Percentiles rank a stretch among this genome's conserved stretches.
phyloP scores from a whole-genome alignment of 345 rosid species.

The Lumnitzera racemosa region DNA sequence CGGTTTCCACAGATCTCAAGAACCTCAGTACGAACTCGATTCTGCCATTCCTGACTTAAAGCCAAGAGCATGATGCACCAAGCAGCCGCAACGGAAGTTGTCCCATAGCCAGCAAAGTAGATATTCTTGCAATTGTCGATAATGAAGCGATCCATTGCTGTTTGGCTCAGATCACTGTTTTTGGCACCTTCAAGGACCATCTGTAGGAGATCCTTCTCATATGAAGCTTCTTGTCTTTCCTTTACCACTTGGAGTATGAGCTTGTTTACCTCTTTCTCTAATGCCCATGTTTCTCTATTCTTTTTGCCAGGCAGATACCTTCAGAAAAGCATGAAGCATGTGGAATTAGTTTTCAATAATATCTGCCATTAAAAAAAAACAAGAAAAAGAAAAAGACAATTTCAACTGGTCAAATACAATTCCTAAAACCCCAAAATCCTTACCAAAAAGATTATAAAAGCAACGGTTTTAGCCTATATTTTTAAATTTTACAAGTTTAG shows the following conservation, averaged over 20 bases:
- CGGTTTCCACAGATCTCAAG: neutral
- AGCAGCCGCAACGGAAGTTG: slow-evolving; percentile 28
- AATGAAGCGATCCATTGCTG: slow-evolving; percentile 19
- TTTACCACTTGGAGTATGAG: slow-evolving; percentile 23
- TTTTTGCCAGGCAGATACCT: slow-evolving; percentile 25
- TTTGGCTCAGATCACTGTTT: slow-evolving; percentile 9
- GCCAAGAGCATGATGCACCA: slow-evolving; percentile 47
- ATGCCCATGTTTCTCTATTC: slow-evolving; percentile 28
- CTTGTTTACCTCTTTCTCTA: slow-evolving; percentile 26
- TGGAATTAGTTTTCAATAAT: too few species aligned
- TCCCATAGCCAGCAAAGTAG: slow-evolving; percentile 39
- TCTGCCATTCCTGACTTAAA: slow-evolving; percentile 22
- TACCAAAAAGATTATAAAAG: too few species aligned
- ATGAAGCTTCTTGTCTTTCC: slow-evolving; percentile 12
- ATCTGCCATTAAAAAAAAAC: too few species aligned
- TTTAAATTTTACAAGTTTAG: too few species aligned
- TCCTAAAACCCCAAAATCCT: too few species aligned
- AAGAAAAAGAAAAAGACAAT: too few species aligned
- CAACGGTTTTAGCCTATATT: too few species aligned
- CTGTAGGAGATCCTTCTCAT: slow-evolving; percentile 28
- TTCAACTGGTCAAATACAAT: too few species aligned
- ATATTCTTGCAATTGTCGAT: slow-evolving; percentile 49
- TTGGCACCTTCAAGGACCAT: slow-evolving; percentile 29
- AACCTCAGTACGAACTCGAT: slow-evolving; percentile 8
- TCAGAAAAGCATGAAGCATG: too few species aligned